Conservation (phyloP, 2,329 filamentous ascomycete species). For the Fusarium sp. region DNA sequence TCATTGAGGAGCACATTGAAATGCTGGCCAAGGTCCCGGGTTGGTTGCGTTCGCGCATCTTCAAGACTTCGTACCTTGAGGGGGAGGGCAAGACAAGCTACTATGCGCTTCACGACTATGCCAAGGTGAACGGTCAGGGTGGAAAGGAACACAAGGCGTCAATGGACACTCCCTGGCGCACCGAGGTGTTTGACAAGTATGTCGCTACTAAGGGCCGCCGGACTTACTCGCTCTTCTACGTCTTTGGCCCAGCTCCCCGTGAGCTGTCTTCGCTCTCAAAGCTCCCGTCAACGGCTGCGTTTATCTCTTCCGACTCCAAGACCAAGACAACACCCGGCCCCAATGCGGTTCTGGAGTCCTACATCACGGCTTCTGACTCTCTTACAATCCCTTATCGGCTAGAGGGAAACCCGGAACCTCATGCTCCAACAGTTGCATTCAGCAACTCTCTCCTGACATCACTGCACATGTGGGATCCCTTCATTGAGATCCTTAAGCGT, state of each 20-base stretch:
- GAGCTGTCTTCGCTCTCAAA: constrained; percentile 71
- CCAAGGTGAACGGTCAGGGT: constrained; percentile 73
- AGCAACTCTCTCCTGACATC: constrained; percentile 85
- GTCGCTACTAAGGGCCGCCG: constrained; percentile 69
- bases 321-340: constrained; percentile 67
- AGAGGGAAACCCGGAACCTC: constrained; percentile 75
- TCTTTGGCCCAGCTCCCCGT: constrained; percentile 80
- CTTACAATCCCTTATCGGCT: constrained; percentile 79
- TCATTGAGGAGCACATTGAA: constrained; percentile 78
- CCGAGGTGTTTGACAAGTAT: constrained; percentile 69
- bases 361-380: constrained; percentile 75
- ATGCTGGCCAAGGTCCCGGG: constrained; percentile 81
- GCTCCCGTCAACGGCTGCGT: constrained; percentile 61
- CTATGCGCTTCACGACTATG: constrained; percentile 80
- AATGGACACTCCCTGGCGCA: constrained; percentile 71
- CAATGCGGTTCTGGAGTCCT: constrained; percentile 72
- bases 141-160: constrained; percentile 74
- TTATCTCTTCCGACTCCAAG: constrained; percentile 65
- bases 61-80: constrained; percentile 74
- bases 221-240: constrained; percentile 80
- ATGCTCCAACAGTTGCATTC: constrained; percentile 80
- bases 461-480: constrained; percentile 83
- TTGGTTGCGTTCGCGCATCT: constrained; percentile 81
- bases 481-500: constrained; percentile 72
- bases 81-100: constrained; percentile 64